Evolutionary conservation across 176 grass and related monocot genomes (phyloP).

Genomic region (Puccinellia tenuiflora): DNA sequence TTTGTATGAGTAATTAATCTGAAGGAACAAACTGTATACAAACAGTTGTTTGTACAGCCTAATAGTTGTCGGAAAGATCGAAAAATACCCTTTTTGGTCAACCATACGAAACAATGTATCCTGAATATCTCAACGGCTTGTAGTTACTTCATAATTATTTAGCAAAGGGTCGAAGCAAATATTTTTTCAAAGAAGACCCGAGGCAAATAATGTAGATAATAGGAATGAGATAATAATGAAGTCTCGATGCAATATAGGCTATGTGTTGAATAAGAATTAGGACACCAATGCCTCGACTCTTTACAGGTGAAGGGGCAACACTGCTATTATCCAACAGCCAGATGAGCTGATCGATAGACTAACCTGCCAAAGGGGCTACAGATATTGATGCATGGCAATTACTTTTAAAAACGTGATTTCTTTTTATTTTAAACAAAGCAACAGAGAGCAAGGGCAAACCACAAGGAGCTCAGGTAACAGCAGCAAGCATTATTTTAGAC

Average conservation of each 20-base stretch:
- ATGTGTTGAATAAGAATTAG: too few species aligned
- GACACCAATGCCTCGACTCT: background rate
- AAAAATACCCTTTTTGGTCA: too few species aligned
- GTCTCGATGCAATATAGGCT: background rate
- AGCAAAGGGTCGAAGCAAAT: too few species aligned
- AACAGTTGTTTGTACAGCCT: too few species aligned
- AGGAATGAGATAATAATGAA: background rate
- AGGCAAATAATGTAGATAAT: background rate
- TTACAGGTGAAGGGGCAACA: background rate
- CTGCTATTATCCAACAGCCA: background rate
- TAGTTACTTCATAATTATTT: too few species aligned
- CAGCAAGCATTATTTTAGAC: constrained; percentile 94
- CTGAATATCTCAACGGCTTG: too few species aligned
- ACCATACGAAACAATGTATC: too few species aligned
- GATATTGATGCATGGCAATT: background rate
- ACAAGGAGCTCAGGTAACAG: constrained; percentile 80
- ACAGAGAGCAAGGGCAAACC: constrained; percentile 6
- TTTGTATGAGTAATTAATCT: too few species aligned
- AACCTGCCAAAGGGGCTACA: background rate
- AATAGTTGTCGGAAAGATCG: too few species aligned
- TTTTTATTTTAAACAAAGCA: background rate
- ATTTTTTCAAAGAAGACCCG: too few species aligned
- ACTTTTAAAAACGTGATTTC: background rate
- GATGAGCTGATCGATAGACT: background rate
- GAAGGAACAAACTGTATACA: too few species aligned